Base-by-base conservation (phyloP, 2,329 filamentous ascomycete species). In the Arthrobotrys sinensis region DNA sequence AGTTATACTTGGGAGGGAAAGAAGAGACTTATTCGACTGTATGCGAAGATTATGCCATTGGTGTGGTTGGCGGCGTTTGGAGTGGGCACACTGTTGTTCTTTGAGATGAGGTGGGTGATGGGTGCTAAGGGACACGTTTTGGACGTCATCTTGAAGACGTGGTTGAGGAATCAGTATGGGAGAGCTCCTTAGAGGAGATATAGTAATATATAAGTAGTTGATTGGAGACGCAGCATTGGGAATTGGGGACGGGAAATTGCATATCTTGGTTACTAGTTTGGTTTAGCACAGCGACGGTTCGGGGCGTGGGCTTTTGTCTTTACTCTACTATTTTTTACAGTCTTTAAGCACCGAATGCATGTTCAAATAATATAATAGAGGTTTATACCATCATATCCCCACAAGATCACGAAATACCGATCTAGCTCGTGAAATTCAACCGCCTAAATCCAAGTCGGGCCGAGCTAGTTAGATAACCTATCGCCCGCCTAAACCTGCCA, bases 81-180 rank as follows among this genome's bases (percentile, higher is more conserved):
- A 2, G 68, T 79, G 5, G 76, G 76, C 2, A 73, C 76, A 4
- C 11, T 79, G 40, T 50, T 79, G 52, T 79, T 79, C 53, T 79
- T 73, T 36, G 68, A 73, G 63, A 67, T 79, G 68, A 67, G 63
- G 40, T 79, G 76, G 76, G 68, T 79, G 19, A 79, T 79, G 76
- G 76, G 76, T 6, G 76, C 63, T 14, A 73, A 73, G 46, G 69
- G 76, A 3, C 76, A 67, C 34, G 63, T 71, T 11, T 60, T 79
- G 62, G 76, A 79, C 55, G 55, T 60, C 3, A 79, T 79, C 14
- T 38, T 79, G 68, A 63, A 73, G 32, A 72, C 69, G 12, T 79
- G 76, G 76, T 64, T 79, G 64, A 62, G 50, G 46, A 79, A 79
- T 14, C 73, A 71, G 52, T 65, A 71, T 19, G 73, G 73, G 1